Evolutionary conservation across 2,329 filamentous ascomycete species (phyloP).

Genomic region (Penicillium sp.): DNA sequence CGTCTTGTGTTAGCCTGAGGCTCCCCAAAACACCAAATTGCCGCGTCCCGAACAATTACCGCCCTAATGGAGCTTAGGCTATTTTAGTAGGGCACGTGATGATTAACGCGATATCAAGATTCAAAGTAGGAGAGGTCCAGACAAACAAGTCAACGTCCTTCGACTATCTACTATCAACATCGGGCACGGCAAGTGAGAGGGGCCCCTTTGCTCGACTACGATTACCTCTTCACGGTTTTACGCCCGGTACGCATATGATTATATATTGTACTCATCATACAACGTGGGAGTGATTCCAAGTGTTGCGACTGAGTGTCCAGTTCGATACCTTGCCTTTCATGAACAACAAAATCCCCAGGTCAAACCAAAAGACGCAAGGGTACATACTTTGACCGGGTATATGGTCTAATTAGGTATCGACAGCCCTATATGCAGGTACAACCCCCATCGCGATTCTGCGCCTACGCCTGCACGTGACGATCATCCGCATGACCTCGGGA

Average conservation of each 20-base stretch:
- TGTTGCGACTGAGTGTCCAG: too few relatives aligned
- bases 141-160: too few relatives aligned
- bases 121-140: too few relatives aligned
- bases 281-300: too few relatives aligned
- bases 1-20: slow-evolving; percentile 21
- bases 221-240: neutral
- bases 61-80: neutral
- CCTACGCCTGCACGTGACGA: slow-evolving; percentile 30
- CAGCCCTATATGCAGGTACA: neutral
- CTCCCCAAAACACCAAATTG: slow-evolving; percentile 31
- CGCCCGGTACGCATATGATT: neutral
- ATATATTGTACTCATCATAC: too few relatives aligned
- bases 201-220: too few relatives aligned
- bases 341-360: too few relatives aligned
- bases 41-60: slow-evolving; percentile 11
- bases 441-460: neutral
- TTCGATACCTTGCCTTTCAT: too few relatives aligned
- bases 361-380: neutral
- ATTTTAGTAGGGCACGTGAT: neutral
- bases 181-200: too few relatives aligned
- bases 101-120: neutral
- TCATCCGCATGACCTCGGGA: slow-evolving; percentile 9
- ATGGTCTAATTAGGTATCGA: neutral
- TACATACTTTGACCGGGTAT: neutral
- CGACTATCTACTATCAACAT: too few relatives aligned